Base-by-base conservation (phyloP, 768 basidiomycete species). In the Naganishia onofrii region DNA sequence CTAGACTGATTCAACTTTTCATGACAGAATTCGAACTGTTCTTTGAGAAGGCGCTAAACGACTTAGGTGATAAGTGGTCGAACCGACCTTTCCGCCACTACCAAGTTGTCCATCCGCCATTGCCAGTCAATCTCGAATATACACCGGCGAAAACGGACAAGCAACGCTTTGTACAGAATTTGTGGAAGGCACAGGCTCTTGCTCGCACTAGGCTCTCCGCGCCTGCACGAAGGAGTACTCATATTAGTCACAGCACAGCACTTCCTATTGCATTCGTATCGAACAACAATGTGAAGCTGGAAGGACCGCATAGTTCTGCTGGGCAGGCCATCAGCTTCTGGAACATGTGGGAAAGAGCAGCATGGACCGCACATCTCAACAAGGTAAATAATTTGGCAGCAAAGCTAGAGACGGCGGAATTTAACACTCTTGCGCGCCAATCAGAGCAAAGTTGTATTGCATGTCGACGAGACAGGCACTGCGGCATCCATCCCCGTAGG, bases 141-240 rank as follows among this genome's bases (percentile, higher is more conserved):
- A 81, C 82, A 0, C 85, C 86, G 66, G 86, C 87, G 4, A 84
- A 86, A 68, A 78, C 77, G 8, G 90, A 90, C 78, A 95, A 94
- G 80, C 84, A 85, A 48, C 86, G 89, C 10, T 97, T 97, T 77
- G 81, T 97, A 36, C 88, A 92, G 73, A 93, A 92, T 77, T 81
- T 97, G 13, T 97, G 93, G 93, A 85, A 85, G 52, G 88, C 88
- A 28, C 93, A 97, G 78, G 92, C 92, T 9, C 87, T 85, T 56
- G 89, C 89, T 73, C 84, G 93, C 69, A 86, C 91, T 1, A 86
- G 87, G 64, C 81, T 84, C 9, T 89, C 89, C 0, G 89, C 90
- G 76, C 90, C 89, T 1, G 88, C 28, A 9, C 90, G 70, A 38
- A 70, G 71, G 51, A 54, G 53, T 23, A 85, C 85, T 68, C 83